These are phyloP conservation scores for Metschnikowia baotianmanensis DNA, from an alignment of 805 yeast genomes.

Conservation along the genomic window DNA sequence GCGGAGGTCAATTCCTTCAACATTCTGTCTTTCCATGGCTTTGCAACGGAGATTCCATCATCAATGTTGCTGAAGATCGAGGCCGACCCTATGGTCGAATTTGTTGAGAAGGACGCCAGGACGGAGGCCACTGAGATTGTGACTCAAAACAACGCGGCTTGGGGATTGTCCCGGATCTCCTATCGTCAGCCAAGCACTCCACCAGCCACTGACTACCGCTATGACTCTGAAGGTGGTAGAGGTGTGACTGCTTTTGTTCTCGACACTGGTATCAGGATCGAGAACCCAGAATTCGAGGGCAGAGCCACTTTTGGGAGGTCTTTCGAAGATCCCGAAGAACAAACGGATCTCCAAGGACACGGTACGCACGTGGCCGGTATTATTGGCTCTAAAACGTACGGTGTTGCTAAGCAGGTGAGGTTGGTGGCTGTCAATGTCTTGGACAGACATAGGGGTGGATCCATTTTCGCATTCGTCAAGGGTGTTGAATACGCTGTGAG, in stretches of 20 bases:
- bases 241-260: constrained; percentile 85
- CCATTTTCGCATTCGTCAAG: constrained; percentile 79
- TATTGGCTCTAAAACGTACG: constrained; percentile 74
- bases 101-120: constrained; percentile 25
- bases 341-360: constrained; percentile 85
- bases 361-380: constrained; percentile 99
- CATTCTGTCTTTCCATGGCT: constrained; percentile 19
- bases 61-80: constrained; percentile 16
- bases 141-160: constrained; percentile 80
- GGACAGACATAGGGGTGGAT: constrained; percentile 78
- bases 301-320: constrained; percentile 88
- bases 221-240: constrained; percentile 70
- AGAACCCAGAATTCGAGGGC: constrained; percentile 76
- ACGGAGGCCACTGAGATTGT: constrained; percentile 43
- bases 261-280: constrained; percentile 82
- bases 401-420: constrained; percentile 79
- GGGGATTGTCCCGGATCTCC: constrained; percentile 92
- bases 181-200: constrained; percentile 58
- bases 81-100: constrained; percentile 19
- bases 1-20: constrained; percentile 13
- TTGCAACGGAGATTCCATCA: constrained; percentile 22
- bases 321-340: constrained; percentile 56
- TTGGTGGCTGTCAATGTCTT: constrained; percentile 83
- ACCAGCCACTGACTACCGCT: constrained; percentile 45
- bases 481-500: constrained; percentile 85